Percentiles rank a stretch among this genome's conserved stretches.
These are phyloP conservation scores for Protomyces lactucae-debilis DNA, from an alignment of 1,139 yeast genomes.

Conservation along the genomic window DNA sequence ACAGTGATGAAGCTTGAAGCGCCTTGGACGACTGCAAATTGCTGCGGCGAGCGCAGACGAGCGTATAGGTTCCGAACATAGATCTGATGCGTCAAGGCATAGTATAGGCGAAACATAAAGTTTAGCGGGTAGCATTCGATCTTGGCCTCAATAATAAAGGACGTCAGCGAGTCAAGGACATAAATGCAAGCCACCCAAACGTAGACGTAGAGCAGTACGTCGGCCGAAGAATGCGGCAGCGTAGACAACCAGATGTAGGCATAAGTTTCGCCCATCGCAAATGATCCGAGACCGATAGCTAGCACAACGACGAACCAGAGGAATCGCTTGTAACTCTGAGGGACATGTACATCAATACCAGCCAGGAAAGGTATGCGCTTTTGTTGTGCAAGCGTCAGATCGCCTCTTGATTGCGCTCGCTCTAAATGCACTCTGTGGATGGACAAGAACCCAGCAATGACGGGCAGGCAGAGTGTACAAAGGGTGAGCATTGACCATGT, in stretches of 20 bases:
- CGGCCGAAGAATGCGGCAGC: conserved; percentile 29
- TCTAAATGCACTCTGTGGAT: conserved; percentile 5
- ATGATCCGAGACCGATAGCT: conserved; percentile 29
- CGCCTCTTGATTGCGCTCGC: background rate
- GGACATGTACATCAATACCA: background rate
- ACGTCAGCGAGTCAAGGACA: conserved; percentile 27
- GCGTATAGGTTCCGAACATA: conserved; percentile 31
- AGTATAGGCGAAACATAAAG: conserved; percentile 29
- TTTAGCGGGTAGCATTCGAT: conserved; percentile 28
- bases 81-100: conserved; percentile 29
- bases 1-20: conserved; percentile 29
- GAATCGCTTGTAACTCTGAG: conserved; percentile 28
- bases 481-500: conserved; percentile 30
- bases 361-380: conserved; percentile 1
- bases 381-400: background rate
- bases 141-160: conserved; percentile 24
- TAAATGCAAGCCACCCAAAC: conserved; percentile 26
- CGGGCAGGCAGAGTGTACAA: conserved; percentile 27
- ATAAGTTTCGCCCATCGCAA: conserved; percentile 28
- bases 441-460: conserved; percentile 11
- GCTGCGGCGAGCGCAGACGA: conserved; percentile 30
- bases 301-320: conserved; percentile 29
- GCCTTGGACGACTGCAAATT: conserved; percentile 30
- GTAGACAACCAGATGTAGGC: conserved; percentile 29
- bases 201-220: conserved; percentile 29